Base-by-base conservation (phyloP, 2,329 filamentous ascomycete genomes). In the Monilinia vaccinii-corymbosi region DNA sequence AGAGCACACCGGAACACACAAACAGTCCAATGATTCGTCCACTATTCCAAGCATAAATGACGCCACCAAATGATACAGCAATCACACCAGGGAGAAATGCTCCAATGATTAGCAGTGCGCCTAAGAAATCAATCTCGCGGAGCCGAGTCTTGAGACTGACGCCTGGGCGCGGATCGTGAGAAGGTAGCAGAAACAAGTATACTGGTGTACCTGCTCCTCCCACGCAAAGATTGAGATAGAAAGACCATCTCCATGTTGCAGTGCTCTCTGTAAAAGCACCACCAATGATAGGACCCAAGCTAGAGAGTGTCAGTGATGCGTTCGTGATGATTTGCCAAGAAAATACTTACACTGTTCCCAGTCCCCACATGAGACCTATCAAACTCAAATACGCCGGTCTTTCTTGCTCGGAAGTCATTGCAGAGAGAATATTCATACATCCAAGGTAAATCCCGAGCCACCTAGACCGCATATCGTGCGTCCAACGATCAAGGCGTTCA, bases 221-320 rank as follows among this genome's bases (percentile, higher is more conserved):
- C 18, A 32, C 32, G 14, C 47, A 49, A 18, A 49, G n/a, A 46
- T 67, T 66, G 32, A 63, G 56, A 47, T 65, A 73, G 2, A 77
- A 68, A 4, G 75, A 67, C 63, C 75, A 75, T 2, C 71, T 63
- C 49, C 76, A 66, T 2, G 72, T 59, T 11, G 46, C 72, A 2
- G 68, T 62, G 7, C 65, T 65, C 42, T 74, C 69, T 8, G 69
- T 61, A 34, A 75, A 74, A n/a, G 67, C 68, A 21, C 32, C 32
- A 10, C 32, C 32, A 34, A 34, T 34, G 32, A 34, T 34, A 34
- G 32, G 32, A 10, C 32, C 32, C 32, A 34, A 10, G 32, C 32
- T 34, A 34, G 32, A 34, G 32, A 34, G 32, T 34, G 32, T 34
- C 32, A 34, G 32, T 34, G 32, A 34, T 6, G 32, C 32, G 32